Evolutionary conservation across 805 yeast species (phyloP), one percentile per base, ranked within the genome.

Genomic region (Lipomyces japonicus): DNA sequence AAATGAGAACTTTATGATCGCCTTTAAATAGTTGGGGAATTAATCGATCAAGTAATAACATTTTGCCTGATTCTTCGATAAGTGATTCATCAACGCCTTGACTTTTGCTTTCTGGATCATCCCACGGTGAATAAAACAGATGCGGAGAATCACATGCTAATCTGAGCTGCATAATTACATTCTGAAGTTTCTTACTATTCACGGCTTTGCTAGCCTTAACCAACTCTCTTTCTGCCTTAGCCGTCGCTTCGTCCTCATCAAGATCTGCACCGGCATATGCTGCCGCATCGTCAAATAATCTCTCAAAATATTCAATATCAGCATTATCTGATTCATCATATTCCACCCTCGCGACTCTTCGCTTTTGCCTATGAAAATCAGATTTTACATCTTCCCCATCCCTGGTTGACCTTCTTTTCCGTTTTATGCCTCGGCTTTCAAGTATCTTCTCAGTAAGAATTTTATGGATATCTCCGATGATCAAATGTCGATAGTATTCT

Each of bases 81-180:
- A 84, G 59, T 3, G 68, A 63, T 3, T 68, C 66, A 39, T 71
- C 72, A 3, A 70, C 66, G 12, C 73, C 69, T 12, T 26, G 19
- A 12, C 36, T n/a, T 2, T 14, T 21, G 22, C 57, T 42, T 2
- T 73, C 61, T 2, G 73, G 76, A 4, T 74, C 74, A 61, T 53
- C 63, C 76, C 82, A 86, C 0, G 97, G 97, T 55, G 81, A 84
- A 68, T 82, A 87, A 63, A 85, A 87, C 38, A 86, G 65, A 62
- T 84, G 85, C 0, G 97, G 96, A 0, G 96, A 84, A 62, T 88
- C 83, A 59, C 96, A 89, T 6, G 87, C 77, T 51, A 82, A 79
- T 39, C 98, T 74, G 44, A 90, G 72, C 66, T 90, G 97, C 87
- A 90, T 87, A 70, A 85, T 73, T 60, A 80, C 61, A 60, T 86